Percentiles rank a stretch among this genome's conserved stretches.
These are phyloP conservation scores for Gymnopilus junonius DNA, from an alignment of 768 basidiomycete genomes.

Conservation along the genomic window DNA sequence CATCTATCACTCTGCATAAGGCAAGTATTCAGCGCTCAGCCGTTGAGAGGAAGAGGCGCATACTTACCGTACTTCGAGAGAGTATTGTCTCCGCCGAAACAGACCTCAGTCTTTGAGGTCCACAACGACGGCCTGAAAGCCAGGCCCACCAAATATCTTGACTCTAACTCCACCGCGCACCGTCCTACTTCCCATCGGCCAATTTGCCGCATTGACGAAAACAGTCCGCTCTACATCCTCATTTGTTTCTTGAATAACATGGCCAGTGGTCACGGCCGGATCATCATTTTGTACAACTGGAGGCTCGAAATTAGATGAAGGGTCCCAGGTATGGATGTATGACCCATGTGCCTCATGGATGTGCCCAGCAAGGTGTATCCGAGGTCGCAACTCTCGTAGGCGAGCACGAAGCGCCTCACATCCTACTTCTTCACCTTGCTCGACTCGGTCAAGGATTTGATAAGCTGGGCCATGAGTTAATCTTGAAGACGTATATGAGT, in stretches of 20 bases:
- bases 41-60: neutral
- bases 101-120: slow-evolving; percentile 8
- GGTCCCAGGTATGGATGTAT: neutral
- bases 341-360: slow-evolving; percentile 58
- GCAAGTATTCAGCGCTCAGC: neutral
- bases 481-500: slow-evolving; percentile 21
- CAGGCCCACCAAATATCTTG: slow-evolving; percentile 33
- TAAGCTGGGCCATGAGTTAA: slow-evolving; percentile 67
- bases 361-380: slow-evolving; percentile 63
- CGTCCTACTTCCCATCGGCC: slow-evolving; percentile 29
- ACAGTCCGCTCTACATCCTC: slow-evolving; percentile 28
- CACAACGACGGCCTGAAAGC: slow-evolving; percentile 26
- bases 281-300: neutral
- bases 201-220: slow-evolving; percentile 48
- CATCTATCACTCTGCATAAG: too few species aligned
- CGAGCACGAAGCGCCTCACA: slow-evolving; percentile 50
- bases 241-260: neutral
- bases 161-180: slow-evolving; percentile 20
- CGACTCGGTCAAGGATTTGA: slow-evolving; percentile 52
- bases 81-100: neutral
- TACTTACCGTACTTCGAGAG: too few species aligned
- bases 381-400: slow-evolving; percentile 43
- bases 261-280: neutral
- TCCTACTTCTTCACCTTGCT: slow-evolving; percentile 43
- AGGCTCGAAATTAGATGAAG: neutral